Evolutionary conservation across 441 rosid genomes (phyloP).

Genomic region (Raphanus hybrid): DNA sequence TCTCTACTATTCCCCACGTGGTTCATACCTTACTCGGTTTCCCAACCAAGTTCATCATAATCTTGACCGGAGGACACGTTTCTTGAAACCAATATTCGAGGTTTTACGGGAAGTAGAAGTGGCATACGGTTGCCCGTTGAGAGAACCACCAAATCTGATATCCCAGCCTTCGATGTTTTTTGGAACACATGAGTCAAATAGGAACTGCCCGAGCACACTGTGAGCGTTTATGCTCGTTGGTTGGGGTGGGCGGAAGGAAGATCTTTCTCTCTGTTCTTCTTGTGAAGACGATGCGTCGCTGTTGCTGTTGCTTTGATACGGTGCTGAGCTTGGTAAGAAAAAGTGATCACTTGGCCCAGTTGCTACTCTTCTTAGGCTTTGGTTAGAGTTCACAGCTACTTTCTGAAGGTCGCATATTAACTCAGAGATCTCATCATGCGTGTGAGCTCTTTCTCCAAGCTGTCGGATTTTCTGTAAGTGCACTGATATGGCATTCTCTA

Average conservation of each 20-base stretch:
- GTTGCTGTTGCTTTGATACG: constrained; percentile 43
- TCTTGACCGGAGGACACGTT: constrained; percentile 66
- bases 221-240: constrained; percentile 77
- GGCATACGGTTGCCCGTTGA: constrained; percentile 67
- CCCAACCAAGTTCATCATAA: constrained; percentile 42
- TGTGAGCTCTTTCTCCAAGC: constrained; percentile 60
- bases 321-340: constrained; percentile 73
- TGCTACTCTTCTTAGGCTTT: constrained; percentile 84
- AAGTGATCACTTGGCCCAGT: constrained; percentile 80
- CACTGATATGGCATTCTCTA: constrained; percentile 66
- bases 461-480: constrained; percentile 60
- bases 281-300: constrained; percentile 50
- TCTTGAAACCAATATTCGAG: constrained; percentile 55
- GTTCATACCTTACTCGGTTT: not conserved
- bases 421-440: constrained; percentile 75
- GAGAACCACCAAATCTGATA: constrained; percentile 67
- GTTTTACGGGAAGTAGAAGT: constrained; percentile 59
- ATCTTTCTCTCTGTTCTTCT: constrained; percentile 60
- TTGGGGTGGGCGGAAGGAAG: constrained; percentile 45
- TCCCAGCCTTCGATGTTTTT: constrained; percentile 97
- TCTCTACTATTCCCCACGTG: constrained; percentile 26
- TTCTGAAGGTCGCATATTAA: constrained; percentile 80
- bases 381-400: constrained; percentile 84
- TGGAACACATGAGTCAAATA: constrained; percentile 86
- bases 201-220: constrained; percentile 79